A percentile compares a stretch with the other conserved stretches of the same genome.
Conservation (phyloP, 305 asterid genomes). For the Nicotiana rustica region DNA sequence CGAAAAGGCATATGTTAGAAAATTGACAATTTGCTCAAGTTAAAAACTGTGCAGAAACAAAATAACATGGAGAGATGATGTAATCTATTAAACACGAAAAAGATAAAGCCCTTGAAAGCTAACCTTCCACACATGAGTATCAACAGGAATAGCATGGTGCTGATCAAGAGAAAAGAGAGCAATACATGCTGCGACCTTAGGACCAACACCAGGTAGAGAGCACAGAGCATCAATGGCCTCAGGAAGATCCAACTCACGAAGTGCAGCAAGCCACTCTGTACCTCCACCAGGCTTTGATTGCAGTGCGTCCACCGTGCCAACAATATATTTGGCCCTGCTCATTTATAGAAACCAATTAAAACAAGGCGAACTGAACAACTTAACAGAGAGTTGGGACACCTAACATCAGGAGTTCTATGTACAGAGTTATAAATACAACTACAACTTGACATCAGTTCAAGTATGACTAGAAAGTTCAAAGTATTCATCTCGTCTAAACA, state of each 20-base stretch:
- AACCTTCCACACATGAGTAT: constrained; percentile 98
- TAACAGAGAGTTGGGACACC: constrained; percentile 11
- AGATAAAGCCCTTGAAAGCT: constrained; percentile 31
- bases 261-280: constrained; percentile 82
- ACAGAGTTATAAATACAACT: neutral
- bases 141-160: constrained; percentile 96
- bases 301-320: constrained; percentile 77
- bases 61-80: neutral
- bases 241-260: constrained; percentile 75
- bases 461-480: neutral
- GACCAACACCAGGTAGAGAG: constrained; percentile 94
- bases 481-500: neutral
- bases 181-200: constrained; percentile 97
- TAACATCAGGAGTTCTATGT: neutral
- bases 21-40: neutral
- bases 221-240: constrained; percentile 68
- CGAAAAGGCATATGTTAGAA: neutral
- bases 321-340: constrained; percentile 90
- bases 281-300: constrained; percentile 89
- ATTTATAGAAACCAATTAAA: constrained; percentile 27
- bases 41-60: neutral
- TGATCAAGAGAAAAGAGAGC: constrained; percentile 95
- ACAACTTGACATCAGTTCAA: constrained; percentile 23
- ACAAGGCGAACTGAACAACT: neutral
- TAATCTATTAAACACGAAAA: neutral